These are phyloP conservation scores for Saccharomycopsis sp. DNA, from an alignment of 805 yeast species.

Conservation along the genomic window DNA sequence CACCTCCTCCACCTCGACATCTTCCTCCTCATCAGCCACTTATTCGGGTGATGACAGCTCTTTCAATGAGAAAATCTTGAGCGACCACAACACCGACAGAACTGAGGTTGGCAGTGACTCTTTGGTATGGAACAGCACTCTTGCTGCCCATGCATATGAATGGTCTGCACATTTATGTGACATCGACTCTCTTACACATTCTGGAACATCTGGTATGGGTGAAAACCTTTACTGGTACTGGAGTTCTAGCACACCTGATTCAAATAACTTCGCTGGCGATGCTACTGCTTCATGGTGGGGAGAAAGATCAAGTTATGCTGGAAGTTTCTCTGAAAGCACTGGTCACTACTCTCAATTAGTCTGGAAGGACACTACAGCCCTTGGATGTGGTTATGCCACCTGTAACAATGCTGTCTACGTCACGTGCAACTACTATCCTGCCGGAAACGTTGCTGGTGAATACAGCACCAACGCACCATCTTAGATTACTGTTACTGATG, in stretches of 20 bases:
- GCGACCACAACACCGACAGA: slow-evolving; percentile 56
- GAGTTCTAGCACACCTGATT: slow-evolving; percentile 36
- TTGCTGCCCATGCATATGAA: slow-evolving; percentile 48
- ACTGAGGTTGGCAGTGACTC: slow-evolving; percentile 40
- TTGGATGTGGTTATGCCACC: slow-evolving; percentile 73
- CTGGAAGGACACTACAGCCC: slow-evolving; percentile 53
- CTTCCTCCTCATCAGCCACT: background rate
- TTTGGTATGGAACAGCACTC: slow-evolving; percentile 47
- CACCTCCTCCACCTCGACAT: background rate
- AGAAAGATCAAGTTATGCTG: slow-evolving; percentile 47
- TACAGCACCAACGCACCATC: slow-evolving; percentile 27
- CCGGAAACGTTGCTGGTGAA: slow-evolving; percentile 47
- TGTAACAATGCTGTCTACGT: slow-evolving; percentile 50
- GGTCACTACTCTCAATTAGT: slow-evolving; percentile 81
- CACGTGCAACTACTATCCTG: slow-evolving; percentile 55
- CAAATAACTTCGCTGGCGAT: background rate
- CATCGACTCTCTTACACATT: slow-evolving; percentile 51
- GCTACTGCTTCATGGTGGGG: slow-evolving; percentile 66
- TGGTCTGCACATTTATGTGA: slow-evolving; percentile 52
- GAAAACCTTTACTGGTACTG: slow-evolving; percentile 79
- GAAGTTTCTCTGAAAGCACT: slow-evolving; percentile 39
- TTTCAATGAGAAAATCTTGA: slow-evolving; percentile 38
- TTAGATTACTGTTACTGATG: no score
- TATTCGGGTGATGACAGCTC: slow-evolving; percentile 16
- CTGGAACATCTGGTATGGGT: slow-evolving; percentile 55